Evolutionary conservation across 2,329 filamentous ascomycete genomes (phyloP).

Genomic region (Xylaria sp.): DNA sequence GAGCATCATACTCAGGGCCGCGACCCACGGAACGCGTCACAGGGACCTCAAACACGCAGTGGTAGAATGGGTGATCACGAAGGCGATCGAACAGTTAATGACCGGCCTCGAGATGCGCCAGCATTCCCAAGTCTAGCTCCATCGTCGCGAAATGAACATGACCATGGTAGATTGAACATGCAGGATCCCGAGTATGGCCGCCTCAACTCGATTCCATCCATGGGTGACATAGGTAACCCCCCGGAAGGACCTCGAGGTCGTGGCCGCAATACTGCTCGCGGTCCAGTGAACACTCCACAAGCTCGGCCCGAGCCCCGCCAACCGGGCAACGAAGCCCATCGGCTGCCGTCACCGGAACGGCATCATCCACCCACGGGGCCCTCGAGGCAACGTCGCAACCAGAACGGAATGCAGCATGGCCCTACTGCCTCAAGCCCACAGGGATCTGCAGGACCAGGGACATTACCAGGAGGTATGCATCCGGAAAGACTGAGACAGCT

Average conservation of each 20-base stretch:
- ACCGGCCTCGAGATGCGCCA: conserved; percentile 39
- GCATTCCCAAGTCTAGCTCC: conserved; percentile 36
- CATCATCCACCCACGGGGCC: conserved; percentile 48
- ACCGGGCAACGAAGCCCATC: conserved; percentile 36
- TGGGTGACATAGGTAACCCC: conserved; percentile 37
- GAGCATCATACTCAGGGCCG: conserved; percentile 31
- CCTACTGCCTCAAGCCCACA: conserved; percentile 26
- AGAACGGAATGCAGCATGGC: conserved; percentile 27
- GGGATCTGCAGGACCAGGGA: conserved; percentile 21
- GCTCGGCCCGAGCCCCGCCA: conserved; percentile 41
- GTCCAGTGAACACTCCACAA: conserved; percentile 35
- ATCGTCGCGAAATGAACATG: conserved; percentile 39
- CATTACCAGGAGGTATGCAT: conserved; percentile 25
- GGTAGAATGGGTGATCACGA: conserved; percentile 34
- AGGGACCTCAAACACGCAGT: conserved; percentile 23
- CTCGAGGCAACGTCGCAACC: conserved; percentile 42
- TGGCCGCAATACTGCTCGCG: conserved; percentile 40
- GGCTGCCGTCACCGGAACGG: conserved; percentile 45
- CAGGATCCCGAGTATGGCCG: conserved; percentile 60
- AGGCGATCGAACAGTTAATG: conserved; percentile 36
- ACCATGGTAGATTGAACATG: conserved; percentile 46
- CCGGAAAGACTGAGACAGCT: conserved; percentile 32
- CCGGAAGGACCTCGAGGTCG: conserved; percentile 54
- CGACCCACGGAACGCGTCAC: conserved; percentile 30
- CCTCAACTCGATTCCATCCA: conserved; percentile 48